Base-by-base conservation (phyloP, 768 basidiomycete genomes). In the Tricholoma flavovirens region DNA sequence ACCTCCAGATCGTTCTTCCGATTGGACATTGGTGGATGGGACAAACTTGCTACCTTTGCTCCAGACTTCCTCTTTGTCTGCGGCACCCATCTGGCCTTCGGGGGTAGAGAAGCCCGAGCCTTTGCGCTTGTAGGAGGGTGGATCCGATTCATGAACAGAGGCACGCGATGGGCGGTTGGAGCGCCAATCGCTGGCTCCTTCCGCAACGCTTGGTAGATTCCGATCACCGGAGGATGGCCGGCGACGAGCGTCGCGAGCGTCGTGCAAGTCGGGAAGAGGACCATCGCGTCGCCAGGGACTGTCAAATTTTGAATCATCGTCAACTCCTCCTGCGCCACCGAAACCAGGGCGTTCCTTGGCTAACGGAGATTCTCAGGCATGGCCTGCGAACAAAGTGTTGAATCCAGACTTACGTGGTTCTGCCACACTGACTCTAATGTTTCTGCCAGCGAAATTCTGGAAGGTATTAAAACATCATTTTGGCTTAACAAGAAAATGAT, bases 371-470 rank as follows among this genome's bases (percentile, higher is more conserved):
- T 49, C 48, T 63, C 57, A 63, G 61, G 51, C 55, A 32, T 50
- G 49, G 14, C 30, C 24, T 38, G 22, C 54, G 29, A 32, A 40
- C 14, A n/a, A 30, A 43, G 56, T 26, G 29, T n/a, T 26, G 45
- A 26, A n/a, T 2, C 29, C 32, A 32, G 32, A 83, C 91, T 78
- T 69, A 96, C 93, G 92, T 62, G 95, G 88, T 68, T 98, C 97
- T 8, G 97, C 97, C 48, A 99, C 97, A 69, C 88, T 93, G 57
- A 98, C 86, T 56, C 97, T 83, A 59, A 99, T 77, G 17, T 79
- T 83, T 56, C 97, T 81, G 21, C 92, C 90, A 19, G 85, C 83
- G 48, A 98, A 77, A 61, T 69, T 77, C 85, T 93, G 59, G 9
- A 32, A 24, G 45, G 36, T 30, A 29, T 55, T 59, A 49, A 57